Evolutionary conservation across 163 green algal species (phyloP).

Genomic region (Trebouxia gelatinosa): DNA sequence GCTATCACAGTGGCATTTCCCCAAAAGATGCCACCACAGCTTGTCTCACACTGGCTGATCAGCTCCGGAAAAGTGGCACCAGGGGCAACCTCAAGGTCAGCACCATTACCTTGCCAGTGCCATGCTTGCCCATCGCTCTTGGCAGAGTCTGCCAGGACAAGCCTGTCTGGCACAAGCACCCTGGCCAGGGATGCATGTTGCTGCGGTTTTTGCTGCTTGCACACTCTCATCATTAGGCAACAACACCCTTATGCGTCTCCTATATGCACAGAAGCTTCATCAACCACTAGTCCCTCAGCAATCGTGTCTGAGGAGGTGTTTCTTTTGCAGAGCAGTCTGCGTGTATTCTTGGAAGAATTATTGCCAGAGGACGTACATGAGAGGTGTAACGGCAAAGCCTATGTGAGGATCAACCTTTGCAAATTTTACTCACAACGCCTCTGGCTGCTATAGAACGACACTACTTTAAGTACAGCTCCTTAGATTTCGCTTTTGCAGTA

Average conservation of each 20-base stretch:
- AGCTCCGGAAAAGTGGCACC: constrained; percentile 64
- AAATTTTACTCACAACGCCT: too few species aligned
- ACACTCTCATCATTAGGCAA: not conserved
- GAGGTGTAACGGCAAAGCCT: constrained; percentile 51
- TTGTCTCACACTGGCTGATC: constrained; percentile 46
- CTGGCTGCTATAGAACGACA: too few species aligned
- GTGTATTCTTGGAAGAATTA: constrained; percentile 52
- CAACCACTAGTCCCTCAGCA: too few species aligned
- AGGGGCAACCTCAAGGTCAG: constrained; percentile 49
- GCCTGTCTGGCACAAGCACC: not conserved
- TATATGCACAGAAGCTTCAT: not conserved
- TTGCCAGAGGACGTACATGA: constrained; percentile 76
- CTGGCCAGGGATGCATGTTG: not conserved
- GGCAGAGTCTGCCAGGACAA: too few species aligned
- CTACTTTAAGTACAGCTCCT: too few species aligned
- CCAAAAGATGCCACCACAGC: constrained; percentile 48
- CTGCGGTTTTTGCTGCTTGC: not conserved
- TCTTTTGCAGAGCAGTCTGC: constrained; percentile 43
- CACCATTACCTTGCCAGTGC: not conserved
- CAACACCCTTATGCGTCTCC: not conserved
- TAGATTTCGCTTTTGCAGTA: not conserved
- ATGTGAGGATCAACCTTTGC: too few species aligned
- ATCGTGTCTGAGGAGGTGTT: not conserved
- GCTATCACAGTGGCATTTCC: constrained; percentile 59
- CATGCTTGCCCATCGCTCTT: not conserved